Base-by-base conservation (phyloP, 306 rosid species). In the Adenanthera pavonina region DNA sequence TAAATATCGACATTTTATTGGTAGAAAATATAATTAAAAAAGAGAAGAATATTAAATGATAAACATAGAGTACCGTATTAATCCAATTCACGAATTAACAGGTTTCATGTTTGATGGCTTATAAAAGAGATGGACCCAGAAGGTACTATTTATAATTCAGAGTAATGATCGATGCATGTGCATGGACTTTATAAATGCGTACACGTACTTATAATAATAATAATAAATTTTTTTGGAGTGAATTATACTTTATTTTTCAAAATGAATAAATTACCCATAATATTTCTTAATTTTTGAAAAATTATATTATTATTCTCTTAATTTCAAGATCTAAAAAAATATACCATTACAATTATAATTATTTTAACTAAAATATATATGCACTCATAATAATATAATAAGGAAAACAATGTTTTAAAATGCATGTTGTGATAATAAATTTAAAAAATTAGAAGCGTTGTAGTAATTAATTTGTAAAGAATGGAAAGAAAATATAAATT, bases 131-230 rank as follows among this genome's bases (percentile, higher is more conserved):
- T 35, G 78, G 68, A 14, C 68, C 78, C 33, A 56, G 20, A 7
- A 19, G 33, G 40, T 25, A 49, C 61, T 14, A 61, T 13, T 41
- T 20, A 38, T 56, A 56, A 43, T 20, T 20, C 35, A 20, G 54
- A 74, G 76, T 57, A 61, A 61, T 74, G 83, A 61, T 61, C 68
- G 68, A 75, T 75, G 86, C 85, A 76, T 77, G 83, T 84, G 86
- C 88, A 84, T 84, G 86, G 81, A 84, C 57, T 65, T 78, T 81
- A 69, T 74, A 78, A 83, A 64, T 78, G 74, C 56, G 49, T 70
- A 59, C 79, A 74, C 85, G 87, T 83, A 80, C 67, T 43, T 68
- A 66, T 70, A n/a, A 65, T 77, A 72, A 57, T 77, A 34, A 30
- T 20, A 25, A 25, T 59, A 3, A 20, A 20, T 14, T 11, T 12